Percentiles rank a stretch among this genome's conserved stretches.
Conservation (phyloP, 176 grass and related monocot species). For the Coix lacrymajobi region DNA sequence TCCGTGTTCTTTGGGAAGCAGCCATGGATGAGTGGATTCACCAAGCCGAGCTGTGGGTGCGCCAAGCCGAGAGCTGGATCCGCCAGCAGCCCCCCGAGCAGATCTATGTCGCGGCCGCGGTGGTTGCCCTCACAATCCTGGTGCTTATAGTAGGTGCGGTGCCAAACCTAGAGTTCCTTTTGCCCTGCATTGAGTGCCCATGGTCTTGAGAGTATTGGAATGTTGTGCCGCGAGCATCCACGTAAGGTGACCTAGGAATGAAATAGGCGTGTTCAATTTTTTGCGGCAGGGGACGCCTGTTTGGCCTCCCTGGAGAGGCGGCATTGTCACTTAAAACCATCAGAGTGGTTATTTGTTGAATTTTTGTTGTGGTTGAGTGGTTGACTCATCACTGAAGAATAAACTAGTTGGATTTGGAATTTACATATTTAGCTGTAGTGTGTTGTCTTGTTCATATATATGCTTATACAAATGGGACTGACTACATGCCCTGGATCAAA, state of each 20-base stretch:
- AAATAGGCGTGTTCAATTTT: not conserved
- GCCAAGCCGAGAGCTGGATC: slow-evolving; percentile 64
- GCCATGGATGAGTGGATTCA: slow-evolving; percentile 50
- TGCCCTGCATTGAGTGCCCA: not conserved
- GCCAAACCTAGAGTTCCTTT: not conserved
- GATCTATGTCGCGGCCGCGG: slow-evolving; percentile 65
- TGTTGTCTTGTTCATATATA: not conserved
- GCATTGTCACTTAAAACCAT: not conserved
- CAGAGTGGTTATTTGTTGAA: not conserved
- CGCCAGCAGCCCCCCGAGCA: slow-evolving; percentile 71
- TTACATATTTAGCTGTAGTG: not conserved
- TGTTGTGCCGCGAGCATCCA: not conserved
- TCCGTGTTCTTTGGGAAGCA: not conserved
- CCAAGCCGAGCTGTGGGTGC: slow-evolving; percentile 40
- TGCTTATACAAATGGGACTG: not conserved
- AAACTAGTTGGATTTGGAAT: not conserved
- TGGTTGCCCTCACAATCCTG: slow-evolving; percentile 49
- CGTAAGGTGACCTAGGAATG: not conserved
- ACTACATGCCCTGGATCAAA: not conserved
- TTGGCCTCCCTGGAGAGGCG: not conserved
- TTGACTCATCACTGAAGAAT: not conserved
- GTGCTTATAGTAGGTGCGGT: slow-evolving; percentile 46
- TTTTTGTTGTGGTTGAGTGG: not conserved
- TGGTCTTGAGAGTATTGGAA: not conserved
- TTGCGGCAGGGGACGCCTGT: not conserved